phyloP scores from a whole-genome alignment of 2,329 filamentous ascomycete genomes.

The Ramularia endophylla region DNA sequence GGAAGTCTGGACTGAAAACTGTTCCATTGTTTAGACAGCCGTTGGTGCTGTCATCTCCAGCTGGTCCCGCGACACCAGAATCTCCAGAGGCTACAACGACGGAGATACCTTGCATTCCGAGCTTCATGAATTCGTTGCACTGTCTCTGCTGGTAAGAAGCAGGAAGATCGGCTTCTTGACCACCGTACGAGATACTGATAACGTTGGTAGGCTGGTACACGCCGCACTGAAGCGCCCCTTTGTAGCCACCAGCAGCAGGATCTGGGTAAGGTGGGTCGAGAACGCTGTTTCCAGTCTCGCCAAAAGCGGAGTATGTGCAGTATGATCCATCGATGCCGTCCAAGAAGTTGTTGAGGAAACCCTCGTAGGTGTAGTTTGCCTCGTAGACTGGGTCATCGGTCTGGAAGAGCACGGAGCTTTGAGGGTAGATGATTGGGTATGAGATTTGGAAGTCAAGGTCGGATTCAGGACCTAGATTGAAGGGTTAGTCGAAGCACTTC shows the following conservation, averaged over 20 bases:
- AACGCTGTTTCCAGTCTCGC: conserved; percentile 41
- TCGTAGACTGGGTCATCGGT: conserved; percentile 36
- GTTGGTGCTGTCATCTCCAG: conserved; percentile 28
- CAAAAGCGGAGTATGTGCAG: conserved; percentile 40
- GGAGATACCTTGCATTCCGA: conserved; percentile 46
- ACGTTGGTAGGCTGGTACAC: conserved; percentile 52
- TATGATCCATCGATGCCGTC: conserved; percentile 48
- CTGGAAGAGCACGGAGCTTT: conserved; percentile 45
- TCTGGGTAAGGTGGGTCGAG: conserved; percentile 47
- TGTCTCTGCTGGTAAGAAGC: conserved; percentile 47
- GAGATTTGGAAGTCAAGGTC: conserved; percentile 47
- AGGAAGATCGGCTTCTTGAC: conserved; percentile 49
- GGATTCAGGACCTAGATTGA: conserved; percentile 42
- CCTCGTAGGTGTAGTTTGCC: conserved; percentile 31
- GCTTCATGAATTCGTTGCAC: conserved; percentile 43
- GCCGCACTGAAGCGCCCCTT: conserved; percentile 38
- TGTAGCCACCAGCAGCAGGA: conserved; percentile 34
- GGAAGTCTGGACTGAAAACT: conserved; percentile 40
- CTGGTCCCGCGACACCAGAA: conserved; percentile 33
- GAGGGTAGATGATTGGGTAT: conserved; percentile 48
- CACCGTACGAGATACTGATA: conserved; percentile 55
- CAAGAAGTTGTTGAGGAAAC: conserved; percentile 41
- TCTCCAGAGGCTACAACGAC: conserved; percentile 46
- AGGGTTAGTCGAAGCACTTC: too few species aligned
- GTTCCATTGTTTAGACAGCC: conserved; percentile 34